Evolutionary conservation across 257 asterid genomes (phyloP).

Genomic region (Phtheirospermum japonicum): DNA sequence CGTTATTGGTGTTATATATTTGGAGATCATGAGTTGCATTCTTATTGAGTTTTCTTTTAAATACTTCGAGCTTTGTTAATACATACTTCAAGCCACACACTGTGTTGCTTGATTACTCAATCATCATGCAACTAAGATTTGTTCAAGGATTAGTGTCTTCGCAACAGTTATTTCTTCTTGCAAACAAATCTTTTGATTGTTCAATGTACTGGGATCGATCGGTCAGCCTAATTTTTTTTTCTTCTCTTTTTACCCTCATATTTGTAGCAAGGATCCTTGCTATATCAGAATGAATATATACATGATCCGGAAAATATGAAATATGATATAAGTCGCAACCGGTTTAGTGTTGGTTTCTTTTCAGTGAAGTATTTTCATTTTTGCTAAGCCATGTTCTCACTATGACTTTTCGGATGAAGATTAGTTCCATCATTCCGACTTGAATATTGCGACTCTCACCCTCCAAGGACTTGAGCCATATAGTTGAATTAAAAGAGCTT

Average conservation of each 20-base stretch:
- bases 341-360: conserved; percentile 3
- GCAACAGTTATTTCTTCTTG: neutral
- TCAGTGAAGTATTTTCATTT: neutral
- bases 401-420: neutral
- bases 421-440: conserved; percentile 19
- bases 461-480: conserved; percentile 1
- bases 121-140: conserved; percentile 12
- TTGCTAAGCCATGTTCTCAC: neutral
- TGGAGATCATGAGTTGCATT: no score
- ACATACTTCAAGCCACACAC: no score
- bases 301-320: conserved; percentile 62
- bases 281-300: conserved; percentile 59
- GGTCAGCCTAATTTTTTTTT: neutral
- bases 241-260: conserved; percentile 18
- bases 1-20: no score
- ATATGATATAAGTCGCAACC: conserved; percentile 78
- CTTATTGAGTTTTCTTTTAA: no score
- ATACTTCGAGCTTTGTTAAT: no score
- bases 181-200: neutral
- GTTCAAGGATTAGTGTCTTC: conserved; percentile 2
- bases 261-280: conserved; percentile 96
- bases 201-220: neutral
- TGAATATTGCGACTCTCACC: conserved; percentile 20
- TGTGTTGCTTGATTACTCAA: neutral
- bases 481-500: conserved; percentile 10